phyloP scores from a whole-genome alignment of 2,329 filamentous ascomycete genomes.

The Leptosphaerulina australis region DNA sequence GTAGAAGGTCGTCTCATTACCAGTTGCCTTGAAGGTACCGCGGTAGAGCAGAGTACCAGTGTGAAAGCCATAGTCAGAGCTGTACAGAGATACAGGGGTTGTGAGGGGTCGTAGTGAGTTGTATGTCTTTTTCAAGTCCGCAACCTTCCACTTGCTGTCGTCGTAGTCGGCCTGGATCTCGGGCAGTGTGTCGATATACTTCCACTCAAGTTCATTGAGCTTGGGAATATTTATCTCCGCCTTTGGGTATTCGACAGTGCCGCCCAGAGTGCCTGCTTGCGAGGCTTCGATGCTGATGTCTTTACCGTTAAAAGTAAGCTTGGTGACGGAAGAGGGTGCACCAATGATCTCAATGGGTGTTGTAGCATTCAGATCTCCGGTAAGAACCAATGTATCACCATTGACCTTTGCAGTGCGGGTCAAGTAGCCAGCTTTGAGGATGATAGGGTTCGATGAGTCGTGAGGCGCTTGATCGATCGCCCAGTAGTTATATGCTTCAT shows the following conservation, averaged over 20 bases:
- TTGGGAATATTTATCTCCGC: constrained; percentile 63
- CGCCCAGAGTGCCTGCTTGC: constrained; percentile 57
- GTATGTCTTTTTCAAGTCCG: constrained; percentile 63
- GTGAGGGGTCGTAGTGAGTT: constrained; percentile 63
- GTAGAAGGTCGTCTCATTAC: constrained; percentile 63
- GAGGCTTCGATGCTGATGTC: constrained; percentile 48
- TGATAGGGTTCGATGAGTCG: constrained; percentile 51
- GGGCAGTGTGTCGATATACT: constrained; percentile 72
- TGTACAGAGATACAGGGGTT: constrained; percentile 69
- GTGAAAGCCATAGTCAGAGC: constrained; percentile 75
- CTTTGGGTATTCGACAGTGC: constrained; percentile 57
- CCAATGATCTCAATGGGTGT: constrained; percentile 72
- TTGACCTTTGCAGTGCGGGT: constrained; percentile 64
- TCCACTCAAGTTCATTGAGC: constrained; percentile 68
- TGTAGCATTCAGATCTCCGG: constrained; percentile 74
- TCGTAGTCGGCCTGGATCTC: constrained; percentile 70
- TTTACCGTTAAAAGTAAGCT: constrained; percentile 67
- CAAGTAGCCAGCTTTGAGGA: constrained; percentile 69
- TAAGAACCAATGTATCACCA: constrained; percentile 64
- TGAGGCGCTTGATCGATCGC: constrained; percentile 57
- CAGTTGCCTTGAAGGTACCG: constrained; percentile 69
- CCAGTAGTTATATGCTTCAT: constrained; percentile 73
- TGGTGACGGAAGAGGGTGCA: constrained; percentile 58
- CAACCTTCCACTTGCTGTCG: constrained; percentile 69
- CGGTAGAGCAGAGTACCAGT: constrained; percentile 72